Evolutionary conservation across 768 basidiomycete species (phyloP), one percentile per base, ranked within the genome.

Genomic region (Lactarius vividus): DNA sequence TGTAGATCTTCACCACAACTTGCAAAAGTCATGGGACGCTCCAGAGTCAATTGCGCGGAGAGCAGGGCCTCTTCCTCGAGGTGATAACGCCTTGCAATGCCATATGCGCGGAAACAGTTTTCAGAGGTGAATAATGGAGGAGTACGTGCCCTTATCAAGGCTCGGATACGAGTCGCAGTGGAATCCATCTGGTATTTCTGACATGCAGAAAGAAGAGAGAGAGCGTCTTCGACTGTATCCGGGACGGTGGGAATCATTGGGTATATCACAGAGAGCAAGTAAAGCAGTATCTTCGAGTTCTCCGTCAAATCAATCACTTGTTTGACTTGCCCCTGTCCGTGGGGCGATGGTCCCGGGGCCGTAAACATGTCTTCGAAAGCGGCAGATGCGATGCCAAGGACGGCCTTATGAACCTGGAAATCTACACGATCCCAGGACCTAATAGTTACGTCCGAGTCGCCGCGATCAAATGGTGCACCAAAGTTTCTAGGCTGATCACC

Each of bases 331-430:
- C 26, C 56, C 52, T 59, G 26, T 28, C 33, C 62, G 15, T 26
- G 23, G 2, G 63, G n/a, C n/a, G n/a, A n/a, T n/a, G n/a, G 49
- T 20, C 39, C 57, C 4, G 57, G 49, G 15, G 57, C 58, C 1
- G 80, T 77, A 69, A 88, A 83, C 77, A 85, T 83, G 67, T 79
- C 78, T 59, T 77, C 77, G 68, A 88, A 88, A 72, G 88, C 81
- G 4, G 83, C 78, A 10, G 88, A 88, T 0, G 84, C 82, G 16
- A 85, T 71, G 20, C 83, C 79, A 15, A 88, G 77, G 62, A 88
- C 75, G 52, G 82, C 69, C 68, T 83, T 84, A 78, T 83, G 83
- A 64, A 84, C 80, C 65, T 79, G 79, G 73, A 86, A 87, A 64
- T 79, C 75, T 67, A 79, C 77, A 29, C 74, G 69, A 70, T 87